phyloP scores from a whole-genome alignment of 768 basidiomycete genomes.

The Heimioporus sp. region DNA sequence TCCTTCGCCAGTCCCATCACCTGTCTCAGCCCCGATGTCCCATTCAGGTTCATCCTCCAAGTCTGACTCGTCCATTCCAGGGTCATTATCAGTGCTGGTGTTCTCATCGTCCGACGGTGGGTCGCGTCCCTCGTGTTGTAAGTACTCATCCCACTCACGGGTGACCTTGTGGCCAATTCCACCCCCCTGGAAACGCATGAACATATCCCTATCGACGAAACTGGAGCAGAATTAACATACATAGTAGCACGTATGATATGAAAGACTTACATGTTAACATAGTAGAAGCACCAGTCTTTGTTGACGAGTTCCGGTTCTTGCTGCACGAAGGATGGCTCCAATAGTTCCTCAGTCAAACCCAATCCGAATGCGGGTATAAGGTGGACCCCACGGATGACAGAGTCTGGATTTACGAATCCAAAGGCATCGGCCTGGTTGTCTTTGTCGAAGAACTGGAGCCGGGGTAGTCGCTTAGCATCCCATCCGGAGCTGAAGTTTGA shows the following conservation, averaged over 20 bases:
- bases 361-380: slow-evolving; percentile 40
- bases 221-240: background rate
- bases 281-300: slow-evolving; percentile 28
- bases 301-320: background rate
- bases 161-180: slow-evolving; percentile 30
- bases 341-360: slow-evolving; percentile 14
- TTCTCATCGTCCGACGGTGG: background rate
- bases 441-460: slow-evolving; percentile 37
- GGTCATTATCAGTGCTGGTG: background rate
- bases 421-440: slow-evolving; percentile 30
- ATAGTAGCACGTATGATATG: slow-evolving; percentile 2
- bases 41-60: background rate
- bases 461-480: slow-evolving; percentile 29
- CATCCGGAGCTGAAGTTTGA: slow-evolving; percentile 23
- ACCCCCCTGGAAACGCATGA: slow-evolving; percentile 29
- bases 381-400: slow-evolving; percentile 39
- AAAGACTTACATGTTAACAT: slow-evolving; percentile 33
- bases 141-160: slow-evolving; percentile 6
- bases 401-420: slow-evolving; percentile 44
- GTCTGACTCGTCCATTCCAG: no score
- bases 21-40: background rate
- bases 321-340: background rate
- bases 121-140: background rate
- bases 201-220: slow-evolving; percentile 3
- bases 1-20: background rate